Evolutionary conservation across 1,139 yeast genomes (phyloP), one percentile per base, ranked within the genome.

Genomic region (Pneumocystis murina): DNA sequence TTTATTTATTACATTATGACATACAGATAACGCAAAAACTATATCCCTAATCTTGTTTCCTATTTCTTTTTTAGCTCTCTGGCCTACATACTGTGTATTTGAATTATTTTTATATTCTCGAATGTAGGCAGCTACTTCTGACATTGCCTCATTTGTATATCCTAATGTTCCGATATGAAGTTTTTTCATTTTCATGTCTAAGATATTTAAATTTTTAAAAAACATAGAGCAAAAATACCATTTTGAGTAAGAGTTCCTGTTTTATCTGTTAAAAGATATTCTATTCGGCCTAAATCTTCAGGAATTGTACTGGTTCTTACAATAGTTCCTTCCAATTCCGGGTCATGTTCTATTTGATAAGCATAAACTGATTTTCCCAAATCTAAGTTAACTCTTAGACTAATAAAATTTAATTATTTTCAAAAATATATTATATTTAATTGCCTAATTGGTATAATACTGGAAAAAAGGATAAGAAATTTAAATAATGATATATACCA

Each of bases 301-400:
- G 98, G 98, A 61, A 94, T 94, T 0, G 98, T 94, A 63, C 97
- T 89, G 0, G 98, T 92, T 72, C 99, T 82, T 4, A 94, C 99
- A 66, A 94, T 83, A 0, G 98, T 91, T 14, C 84, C 89, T 1
- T 88, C 85, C 28, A 94, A 92, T 7, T 84, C 80, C 33, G 73
- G 69, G 73, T 94, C 99, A 66, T 86, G 90, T 72, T 92, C 96
- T 67, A 94, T 94, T 72, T 94, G 97, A 65, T 89, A 84, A 0
- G 97, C 97, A 73, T 92, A 94, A 1, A 94, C 97, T 0, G 96
- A 86, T 74, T 94, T 94, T 5, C 97, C 98, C 72, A 94, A 80
- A 74, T 94, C 99, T 61, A 94, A 78, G 72, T 94, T 94, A 60
- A 94, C 98, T 70, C 99, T 81, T 66, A 94, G 78, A 0, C 96